These are phyloP conservation scores for Drechslerella coelobrocha DNA, from an alignment of 2,329 filamentous ascomycete genomes.

Conservation along the genomic window DNA sequence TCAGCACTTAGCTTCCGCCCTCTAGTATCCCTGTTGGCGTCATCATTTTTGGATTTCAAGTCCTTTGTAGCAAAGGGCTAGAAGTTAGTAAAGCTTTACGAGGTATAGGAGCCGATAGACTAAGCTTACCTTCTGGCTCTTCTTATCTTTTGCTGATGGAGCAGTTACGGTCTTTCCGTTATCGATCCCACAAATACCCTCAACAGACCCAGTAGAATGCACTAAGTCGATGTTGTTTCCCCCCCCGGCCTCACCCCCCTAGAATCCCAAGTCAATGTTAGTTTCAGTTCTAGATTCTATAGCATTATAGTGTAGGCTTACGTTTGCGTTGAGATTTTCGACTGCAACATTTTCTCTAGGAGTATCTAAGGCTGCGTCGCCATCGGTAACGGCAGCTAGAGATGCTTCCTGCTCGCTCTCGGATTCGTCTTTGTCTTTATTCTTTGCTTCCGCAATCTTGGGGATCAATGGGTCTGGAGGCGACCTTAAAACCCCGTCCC, in stretches of 20 bases:
- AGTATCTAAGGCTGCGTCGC: slow-evolving; percentile 33
- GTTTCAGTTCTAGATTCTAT: background rate
- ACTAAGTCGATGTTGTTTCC: background rate
- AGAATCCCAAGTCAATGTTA: background rate
- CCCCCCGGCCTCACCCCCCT: background rate
- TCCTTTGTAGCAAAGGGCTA: background rate
- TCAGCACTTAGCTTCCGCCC: slow-evolving; percentile 7
- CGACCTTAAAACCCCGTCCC: background rate
- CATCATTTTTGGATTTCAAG: background rate
- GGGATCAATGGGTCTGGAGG: slow-evolving; percentile 1
- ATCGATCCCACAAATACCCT: no score
- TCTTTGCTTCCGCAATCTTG: background rate
- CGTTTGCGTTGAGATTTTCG: background rate
- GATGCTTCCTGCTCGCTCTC: background rate
- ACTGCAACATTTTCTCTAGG: slow-evolving; percentile 9
- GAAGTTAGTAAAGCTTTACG: background rate
- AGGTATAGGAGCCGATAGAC: background rate
- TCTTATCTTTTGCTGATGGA: background rate
- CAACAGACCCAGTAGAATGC: no score
- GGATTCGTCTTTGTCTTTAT: background rate
- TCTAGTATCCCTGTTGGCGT: background rate
- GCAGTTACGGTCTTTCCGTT: no score
- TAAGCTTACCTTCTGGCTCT: background rate
- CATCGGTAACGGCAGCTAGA: background rate
- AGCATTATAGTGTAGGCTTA: slow-evolving; percentile 9